These are phyloP conservation scores for Leccinum variicolor DNA, from an alignment of 768 basidiomycete genomes.

Conservation along the genomic window DNA sequence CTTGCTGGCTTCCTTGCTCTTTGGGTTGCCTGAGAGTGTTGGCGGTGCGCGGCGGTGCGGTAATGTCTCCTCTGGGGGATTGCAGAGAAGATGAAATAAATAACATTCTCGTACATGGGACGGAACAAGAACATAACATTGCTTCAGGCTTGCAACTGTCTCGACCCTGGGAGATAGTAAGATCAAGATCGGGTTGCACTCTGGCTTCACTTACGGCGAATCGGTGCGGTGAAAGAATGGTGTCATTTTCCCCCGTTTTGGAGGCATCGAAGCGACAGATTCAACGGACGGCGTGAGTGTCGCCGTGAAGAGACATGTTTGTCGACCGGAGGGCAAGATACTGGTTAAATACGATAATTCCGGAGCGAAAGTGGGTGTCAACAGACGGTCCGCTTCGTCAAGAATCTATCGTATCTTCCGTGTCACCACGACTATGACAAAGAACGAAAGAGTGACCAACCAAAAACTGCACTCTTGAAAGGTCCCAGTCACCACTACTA, in stretches of 20 bases:
- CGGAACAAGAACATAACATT: slow-evolving; percentile 88
- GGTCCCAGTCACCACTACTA: slow-evolving; percentile 72
- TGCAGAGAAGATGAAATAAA: slow-evolving; percentile 82
- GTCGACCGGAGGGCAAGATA: slow-evolving; percentile 77
- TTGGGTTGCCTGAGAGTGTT: slow-evolving; percentile 30
- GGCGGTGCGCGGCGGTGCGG: slow-evolving; percentile 65
- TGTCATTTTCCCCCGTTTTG: slow-evolving; percentile 77
- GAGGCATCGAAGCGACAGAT: slow-evolving; percentile 64
- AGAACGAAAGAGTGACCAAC: slow-evolving; percentile 39
- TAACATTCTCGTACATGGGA: slow-evolving; percentile 93
- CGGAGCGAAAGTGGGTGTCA: slow-evolving; percentile 85
- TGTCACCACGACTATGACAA: not conserved
- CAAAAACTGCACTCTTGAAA: slow-evolving; percentile 81
- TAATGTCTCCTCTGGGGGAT: slow-evolving; percentile 79
- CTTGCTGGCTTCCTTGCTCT: slow-evolving; percentile 30
- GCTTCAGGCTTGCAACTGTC: slow-evolving; percentile 85
- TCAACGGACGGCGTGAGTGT: slow-evolving; percentile 89
- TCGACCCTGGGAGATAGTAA: slow-evolving; percentile 55
- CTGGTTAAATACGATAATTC: slow-evolving; percentile 79
- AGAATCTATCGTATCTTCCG: slow-evolving; percentile 56
- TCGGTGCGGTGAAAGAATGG: slow-evolving; percentile 84
- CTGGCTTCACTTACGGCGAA: slow-evolving; percentile 53
- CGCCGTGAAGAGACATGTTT: slow-evolving; percentile 96
- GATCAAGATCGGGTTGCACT: not conserved
- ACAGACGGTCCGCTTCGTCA: slow-evolving; percentile 93